Conservation (phyloP, 139 green algal genomes). For the Coccomyxa sp. region DNA sequence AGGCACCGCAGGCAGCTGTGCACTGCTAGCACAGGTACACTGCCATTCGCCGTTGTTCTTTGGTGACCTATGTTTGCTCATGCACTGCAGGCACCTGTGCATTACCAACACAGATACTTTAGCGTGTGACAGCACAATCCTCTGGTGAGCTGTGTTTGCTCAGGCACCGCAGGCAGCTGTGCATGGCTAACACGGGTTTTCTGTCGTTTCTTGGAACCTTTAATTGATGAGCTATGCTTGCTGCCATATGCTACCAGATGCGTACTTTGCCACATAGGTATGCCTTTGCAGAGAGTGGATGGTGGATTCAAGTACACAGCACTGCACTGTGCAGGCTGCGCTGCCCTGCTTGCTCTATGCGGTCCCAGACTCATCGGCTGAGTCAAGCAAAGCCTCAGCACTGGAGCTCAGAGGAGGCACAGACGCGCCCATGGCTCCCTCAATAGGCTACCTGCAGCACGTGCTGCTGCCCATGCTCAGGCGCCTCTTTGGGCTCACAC, state of each 20-base stretch:
- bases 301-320: not conserved
- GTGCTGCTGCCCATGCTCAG: constrained; percentile 66
- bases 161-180: too few species aligned
- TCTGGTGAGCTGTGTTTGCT: not conserved
- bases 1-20: constrained; percentile 70
- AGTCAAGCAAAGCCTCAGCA: not conserved
- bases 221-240: not conserved
- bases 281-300: not conserved
- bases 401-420: constrained; percentile 70
- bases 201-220: too few species aligned
- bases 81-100: too few species aligned
- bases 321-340: constrained; percentile 19
- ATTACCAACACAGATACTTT: too few species aligned
- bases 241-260: not conserved
- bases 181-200: too few species aligned
- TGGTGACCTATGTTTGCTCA: not conserved
- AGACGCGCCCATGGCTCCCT: constrained; percentile 71
- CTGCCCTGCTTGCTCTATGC: constrained; percentile 40
- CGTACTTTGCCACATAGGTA: not conserved
- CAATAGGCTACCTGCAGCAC: constrained; percentile 63
- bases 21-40: constrained; percentile 60
- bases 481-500: constrained; percentile 36
- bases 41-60: not conserved
- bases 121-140: not conserved
- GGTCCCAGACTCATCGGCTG: not conserved